phyloP scores from a whole-genome alignment of 2,329 filamentous ascomycete species.

The Penicillium sp. region DNA sequence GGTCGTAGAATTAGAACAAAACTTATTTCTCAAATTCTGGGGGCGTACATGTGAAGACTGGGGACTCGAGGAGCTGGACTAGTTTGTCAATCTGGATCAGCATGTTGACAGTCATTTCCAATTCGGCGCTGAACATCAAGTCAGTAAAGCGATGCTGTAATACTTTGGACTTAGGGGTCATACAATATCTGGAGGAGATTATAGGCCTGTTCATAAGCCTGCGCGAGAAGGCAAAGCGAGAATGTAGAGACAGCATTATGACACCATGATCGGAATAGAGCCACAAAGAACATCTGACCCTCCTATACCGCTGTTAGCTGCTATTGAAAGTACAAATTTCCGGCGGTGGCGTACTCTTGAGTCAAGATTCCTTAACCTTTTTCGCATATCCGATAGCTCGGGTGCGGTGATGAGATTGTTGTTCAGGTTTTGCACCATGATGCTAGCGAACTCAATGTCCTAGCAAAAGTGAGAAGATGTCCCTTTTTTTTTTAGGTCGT shows the following conservation, averaged over 20 bases:
- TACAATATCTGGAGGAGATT: constrained; percentile 95
- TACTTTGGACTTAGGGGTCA: constrained; percentile 33
- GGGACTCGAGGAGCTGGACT: constrained; percentile 93
- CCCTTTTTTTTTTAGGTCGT: not conserved
- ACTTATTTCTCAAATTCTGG: not conserved
- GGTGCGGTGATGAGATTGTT: constrained; percentile 98
- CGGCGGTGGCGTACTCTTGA: constrained; percentile 53
- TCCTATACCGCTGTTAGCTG: constrained; percentile 60
- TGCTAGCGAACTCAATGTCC: constrained; percentile 97
- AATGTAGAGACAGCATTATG: constrained; percentile 98
- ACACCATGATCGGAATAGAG: constrained; percentile 95
- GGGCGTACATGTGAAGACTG: constrained; percentile 88
- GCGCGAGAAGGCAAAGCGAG: constrained; percentile 89
- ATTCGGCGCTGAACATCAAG: constrained; percentile 71
- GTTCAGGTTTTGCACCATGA: constrained; percentile 99
- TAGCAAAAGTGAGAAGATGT: constrained; percentile 27
- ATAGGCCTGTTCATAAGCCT: constrained; percentile 98
- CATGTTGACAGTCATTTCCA: constrained; percentile 99
- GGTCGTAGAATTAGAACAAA: constrained; percentile 13
- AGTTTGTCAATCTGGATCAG: constrained; percentile 98
- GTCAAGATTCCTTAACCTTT: constrained; percentile 86
- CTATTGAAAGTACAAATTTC: not conserved
- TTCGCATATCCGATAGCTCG: constrained; percentile 86
- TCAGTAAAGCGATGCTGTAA: constrained; percentile 14
- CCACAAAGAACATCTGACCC: constrained; percentile 92